A percentile compares a stretch with the other conserved stretches of the same genome.
phyloP scores from a whole-genome alignment of 169 alveolate genomes.

The Plasmodium berghei region DNA sequence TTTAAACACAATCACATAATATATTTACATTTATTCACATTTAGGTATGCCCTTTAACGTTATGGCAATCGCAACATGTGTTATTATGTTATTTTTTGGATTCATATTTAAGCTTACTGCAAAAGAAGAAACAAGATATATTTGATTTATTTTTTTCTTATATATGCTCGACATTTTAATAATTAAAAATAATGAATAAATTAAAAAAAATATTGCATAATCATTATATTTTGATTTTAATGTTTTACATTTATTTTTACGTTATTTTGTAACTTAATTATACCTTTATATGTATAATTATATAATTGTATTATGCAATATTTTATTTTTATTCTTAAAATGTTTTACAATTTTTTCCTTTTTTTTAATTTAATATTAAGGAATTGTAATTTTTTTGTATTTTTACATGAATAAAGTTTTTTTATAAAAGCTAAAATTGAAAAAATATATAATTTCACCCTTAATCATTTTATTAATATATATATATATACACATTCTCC shows the following conservation, averaged over 20 bases:
- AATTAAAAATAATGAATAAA: slow-evolving; percentile 24
- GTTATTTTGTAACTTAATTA: slow-evolving; percentile 6
- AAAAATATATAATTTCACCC: no score
- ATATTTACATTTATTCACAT: slow-evolving; percentile 5
- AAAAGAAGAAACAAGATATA: slow-evolving; percentile 71
- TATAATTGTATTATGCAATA: background rate
- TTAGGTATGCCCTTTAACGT: slow-evolving; percentile 77
- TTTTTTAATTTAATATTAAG: slow-evolving; percentile 1
- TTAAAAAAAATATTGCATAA: background rate
- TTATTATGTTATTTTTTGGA: slow-evolving; percentile 70
- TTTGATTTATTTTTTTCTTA: slow-evolving; percentile 26
- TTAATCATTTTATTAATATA: no score
- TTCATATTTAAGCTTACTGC: slow-evolving; percentile 73
- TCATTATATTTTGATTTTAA: background rate
- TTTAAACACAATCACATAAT: background rate
- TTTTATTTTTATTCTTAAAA: slow-evolving; percentile 25
- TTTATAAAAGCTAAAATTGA: no score
- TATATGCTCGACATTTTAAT: slow-evolving; percentile 12
- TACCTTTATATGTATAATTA: slow-evolving; percentile 1
- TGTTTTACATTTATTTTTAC: no score
- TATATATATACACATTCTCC: no score
- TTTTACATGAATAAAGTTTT: background rate
- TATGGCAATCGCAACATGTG: slow-evolving; percentile 72
- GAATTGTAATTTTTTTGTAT: slow-evolving; percentile 3
- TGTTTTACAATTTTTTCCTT: background rate